A percentile compares a stretch with the other conserved stretches of the same genome.
Evolutionary conservation across 148 eudicot species (phyloP).

Genomic region (Silene uniflora): DNA sequence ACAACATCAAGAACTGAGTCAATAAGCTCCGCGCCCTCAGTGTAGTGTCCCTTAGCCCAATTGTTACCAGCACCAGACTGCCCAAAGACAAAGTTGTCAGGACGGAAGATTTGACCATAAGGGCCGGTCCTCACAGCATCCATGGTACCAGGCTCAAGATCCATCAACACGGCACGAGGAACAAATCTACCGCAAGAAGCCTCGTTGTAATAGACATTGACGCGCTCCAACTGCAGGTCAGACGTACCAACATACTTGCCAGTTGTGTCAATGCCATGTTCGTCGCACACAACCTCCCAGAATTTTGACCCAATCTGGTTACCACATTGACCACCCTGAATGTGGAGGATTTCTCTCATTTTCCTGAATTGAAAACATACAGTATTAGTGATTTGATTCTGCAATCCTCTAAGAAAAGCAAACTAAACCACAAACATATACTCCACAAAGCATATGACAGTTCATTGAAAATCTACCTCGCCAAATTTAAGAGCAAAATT

Average conservation of each 20-base stretch:
- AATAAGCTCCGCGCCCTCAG: slow-evolving; percentile 86
- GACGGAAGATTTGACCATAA: slow-evolving; percentile 79
- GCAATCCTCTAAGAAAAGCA: neutral
- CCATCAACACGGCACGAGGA: slow-evolving; percentile 87
- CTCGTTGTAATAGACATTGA: slow-evolving; percentile 79
- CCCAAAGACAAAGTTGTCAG: slow-evolving; percentile 79
- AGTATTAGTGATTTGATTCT: slow-evolving; percentile 1
- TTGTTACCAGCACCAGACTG: slow-evolving; percentile 80
- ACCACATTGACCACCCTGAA: slow-evolving; percentile 86
- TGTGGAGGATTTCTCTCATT: slow-evolving; percentile 88
- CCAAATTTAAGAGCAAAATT: no score
- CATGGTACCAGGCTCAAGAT: slow-evolving; percentile 90
- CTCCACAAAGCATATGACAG: no score
- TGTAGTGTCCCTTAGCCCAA: slow-evolving; percentile 83
- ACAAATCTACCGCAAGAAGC: slow-evolving; percentile 82
- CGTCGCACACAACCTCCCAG: slow-evolving; percentile 84
- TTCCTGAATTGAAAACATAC: slow-evolving; percentile 30
- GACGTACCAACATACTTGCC: slow-evolving; percentile 68
- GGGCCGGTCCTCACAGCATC: slow-evolving; percentile 78
- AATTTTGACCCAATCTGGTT: slow-evolving; percentile 86
- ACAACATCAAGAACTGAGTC: slow-evolving; percentile 89
- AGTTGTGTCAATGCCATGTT: slow-evolving; percentile 76
- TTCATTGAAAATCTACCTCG: no score
- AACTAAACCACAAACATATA: neutral
- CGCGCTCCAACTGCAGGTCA: slow-evolving; percentile 69